Conservation (phyloP, 176 grass and related monocot species). For the Otatea glauca region DNA sequence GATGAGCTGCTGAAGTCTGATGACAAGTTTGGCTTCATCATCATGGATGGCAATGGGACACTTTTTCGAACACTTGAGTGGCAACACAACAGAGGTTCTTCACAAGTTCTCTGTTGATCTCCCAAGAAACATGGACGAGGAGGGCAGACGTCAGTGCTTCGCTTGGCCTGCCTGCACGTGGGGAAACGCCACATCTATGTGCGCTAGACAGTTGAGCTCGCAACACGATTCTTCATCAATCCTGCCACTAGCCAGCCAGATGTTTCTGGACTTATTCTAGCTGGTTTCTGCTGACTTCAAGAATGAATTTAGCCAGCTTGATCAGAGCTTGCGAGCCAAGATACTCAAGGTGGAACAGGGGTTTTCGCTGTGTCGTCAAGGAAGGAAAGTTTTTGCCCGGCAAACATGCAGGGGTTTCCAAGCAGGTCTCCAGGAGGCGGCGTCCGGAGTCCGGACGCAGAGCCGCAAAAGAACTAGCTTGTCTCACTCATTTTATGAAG, state of each 20-base stretch:
- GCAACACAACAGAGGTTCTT: constrained; percentile 47
- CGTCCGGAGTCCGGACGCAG: too few species aligned
- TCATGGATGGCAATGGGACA: constrained; percentile 54
- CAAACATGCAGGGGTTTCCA: too few species aligned
- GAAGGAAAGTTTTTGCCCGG: too few species aligned
- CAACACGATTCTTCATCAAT: constrained; percentile 48
- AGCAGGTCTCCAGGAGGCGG: too few species aligned
- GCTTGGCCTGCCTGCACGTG: constrained; percentile 52
- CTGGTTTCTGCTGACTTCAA: constrained; percentile 56
- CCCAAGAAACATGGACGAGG: constrained; percentile 55
- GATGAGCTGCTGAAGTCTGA: constrained; percentile 51
- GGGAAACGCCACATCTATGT: constrained; percentile 55
- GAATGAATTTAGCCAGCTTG: constrained; percentile 54
- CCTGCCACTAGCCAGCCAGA: constrained; percentile 50
- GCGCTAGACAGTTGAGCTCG: constrained; percentile 44
- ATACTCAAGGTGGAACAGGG: constrained; percentile 36
- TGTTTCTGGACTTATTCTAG: constrained; percentile 52
- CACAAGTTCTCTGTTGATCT: constrained; percentile 55
- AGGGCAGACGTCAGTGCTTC: constrained; percentile 48
- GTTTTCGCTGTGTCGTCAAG: too few species aligned
- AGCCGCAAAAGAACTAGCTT: too few species aligned
- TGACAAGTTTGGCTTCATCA: constrained; percentile 58
- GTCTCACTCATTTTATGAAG: too few species aligned
- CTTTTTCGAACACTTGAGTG: constrained; percentile 49
- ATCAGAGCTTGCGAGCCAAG: constrained; percentile 42